Evolutionary conservation across 768 basidiomycete species (phyloP), one percentile per base, ranked within the genome.

Genomic region (Brasilioporus rufonigricans): DNA sequence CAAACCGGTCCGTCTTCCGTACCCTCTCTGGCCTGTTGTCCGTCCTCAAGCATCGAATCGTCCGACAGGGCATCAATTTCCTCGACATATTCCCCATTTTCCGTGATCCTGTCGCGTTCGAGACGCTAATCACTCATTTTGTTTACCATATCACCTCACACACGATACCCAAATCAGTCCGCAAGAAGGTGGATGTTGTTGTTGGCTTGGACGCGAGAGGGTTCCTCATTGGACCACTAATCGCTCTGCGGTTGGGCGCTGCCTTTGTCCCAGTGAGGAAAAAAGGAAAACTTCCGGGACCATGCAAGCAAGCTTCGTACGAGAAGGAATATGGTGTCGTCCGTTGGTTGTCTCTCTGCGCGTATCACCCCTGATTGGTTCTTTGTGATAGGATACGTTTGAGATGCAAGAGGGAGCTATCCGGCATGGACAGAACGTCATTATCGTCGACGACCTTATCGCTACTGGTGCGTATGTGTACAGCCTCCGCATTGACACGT

Each of bases 231-330:
- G 97, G 95, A 1, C 97, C 97, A 1, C 82, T 93, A 61, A 83
- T 99, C 63, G 97, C 97, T 5, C 73, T 92, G 65, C 79, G 96
- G 54, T 76, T 99, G 26, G 91, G 92, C 26, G 94, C 94, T 2
- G 91, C 93, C 12, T 99, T 99, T 61, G 93, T 97, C 4, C 95
- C 97, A 2, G 94, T 98, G 32, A 81, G 97, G 56, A 99, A 99
- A 75, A 76, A 76, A 57, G 95, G 94, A 5, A 99, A 98, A 71
- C 79, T 99, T n/a, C 97, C 97, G 7, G 97, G 97, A 44, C 66
- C 83, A 61, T 89, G 87, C 68, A 79, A 86, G 44, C 77, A 78
- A 31, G 87, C 83, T 3, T 79, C 78, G 21, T 99, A 93, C 62
- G 83, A 86, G 71, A 97, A 97, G 77, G 97, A 99, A 69, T 97